These are phyloP conservation scores for Aspergillus pseudoviridinutans DNA, from an alignment of 2,329 filamentous ascomycete species.

Conservation along the genomic window DNA sequence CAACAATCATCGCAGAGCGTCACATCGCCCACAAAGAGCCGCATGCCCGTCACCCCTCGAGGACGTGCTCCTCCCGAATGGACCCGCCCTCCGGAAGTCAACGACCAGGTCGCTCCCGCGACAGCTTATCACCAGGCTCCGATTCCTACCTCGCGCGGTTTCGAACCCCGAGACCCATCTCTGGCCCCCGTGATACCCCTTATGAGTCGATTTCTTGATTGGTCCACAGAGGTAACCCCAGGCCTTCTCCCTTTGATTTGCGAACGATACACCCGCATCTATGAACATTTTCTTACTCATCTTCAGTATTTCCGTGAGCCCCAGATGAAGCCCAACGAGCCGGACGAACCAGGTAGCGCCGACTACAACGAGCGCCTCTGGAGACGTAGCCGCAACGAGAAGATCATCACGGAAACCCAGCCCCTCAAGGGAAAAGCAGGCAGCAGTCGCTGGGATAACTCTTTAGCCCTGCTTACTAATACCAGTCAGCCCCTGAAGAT, in stretches of 20 bases:
- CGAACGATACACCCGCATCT: constrained; percentile 7
- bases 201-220: constrained; percentile 80
- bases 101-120: constrained; percentile 62
- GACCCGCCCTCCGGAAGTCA: constrained; percentile 68
- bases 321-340: constrained; percentile 94
- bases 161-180: constrained; percentile 58
- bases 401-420: constrained; percentile 86
- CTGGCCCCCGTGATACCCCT: constrained; percentile 67
- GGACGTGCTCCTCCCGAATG: constrained; percentile 55
- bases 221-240: constrained; percentile 71
- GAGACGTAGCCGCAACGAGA: constrained; percentile 88
- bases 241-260: constrained; percentile 13
- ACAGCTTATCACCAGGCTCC: constrained; percentile 72
- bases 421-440: constrained; percentile 87
- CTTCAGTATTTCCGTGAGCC: constrained; percentile 85
- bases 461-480: constrained; percentile 80
- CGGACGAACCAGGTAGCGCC: constrained; percentile 90
- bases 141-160: constrained; percentile 75
- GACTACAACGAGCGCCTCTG: constrained; percentile 95
- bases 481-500: constrained; percentile 85
- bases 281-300: constrained; percentile 26
- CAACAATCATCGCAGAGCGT: constrained; percentile 22
- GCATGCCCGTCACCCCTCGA: constrained; percentile 42
- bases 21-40: constrained; percentile 29
- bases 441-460: constrained; percentile 80